A percentile compares a stretch with the other conserved stretches of the same genome.
phyloP scores from a whole-genome alignment of 2,329 filamentous ascomycete species.

The Microdochium trichocladiopsis region DNA sequence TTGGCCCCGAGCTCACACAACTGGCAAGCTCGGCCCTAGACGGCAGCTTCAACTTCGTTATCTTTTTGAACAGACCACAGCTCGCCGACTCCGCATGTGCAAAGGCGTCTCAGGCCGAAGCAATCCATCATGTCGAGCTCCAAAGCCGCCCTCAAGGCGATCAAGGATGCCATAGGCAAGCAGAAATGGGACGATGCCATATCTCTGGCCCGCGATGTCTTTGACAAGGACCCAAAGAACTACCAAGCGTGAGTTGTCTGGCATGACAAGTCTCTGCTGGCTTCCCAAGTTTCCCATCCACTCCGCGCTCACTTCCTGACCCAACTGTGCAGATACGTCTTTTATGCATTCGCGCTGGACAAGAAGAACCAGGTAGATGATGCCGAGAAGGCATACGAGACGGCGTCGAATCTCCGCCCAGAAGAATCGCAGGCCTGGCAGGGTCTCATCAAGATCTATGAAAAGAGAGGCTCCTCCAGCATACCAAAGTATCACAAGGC shows the following conservation, averaged over 20 bases:
- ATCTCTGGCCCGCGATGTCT: constrained; percentile 58
- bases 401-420: constrained; percentile 64
- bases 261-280: neutral
- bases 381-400: constrained; percentile 68
- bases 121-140: constrained; percentile 37
- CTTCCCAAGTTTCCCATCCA: too few species aligned
- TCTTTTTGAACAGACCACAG: too few species aligned
- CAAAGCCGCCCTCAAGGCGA: constrained; percentile 75
- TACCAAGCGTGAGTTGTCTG: constrained; percentile 64
- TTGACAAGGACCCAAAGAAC: constrained; percentile 67
- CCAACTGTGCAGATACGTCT: constrained; percentile 55
- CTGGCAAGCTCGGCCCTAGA: too few species aligned
- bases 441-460: constrained; percentile 78
- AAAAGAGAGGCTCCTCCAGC: constrained; percentile 64
- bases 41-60: too few species aligned
- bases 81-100: too few species aligned
- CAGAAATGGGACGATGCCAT: constrained; percentile 74
- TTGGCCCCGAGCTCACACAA: too few species aligned
- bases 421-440: constrained; percentile 84
- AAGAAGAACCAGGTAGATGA: constrained; percentile 65
- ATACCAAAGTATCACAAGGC: constrained; percentile 69
- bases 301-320: neutral
- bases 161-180: constrained; percentile 69
- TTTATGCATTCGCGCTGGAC: constrained; percentile 78
- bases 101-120: too few species aligned